These are phyloP conservation scores for Diplodia sapinea DNA, from an alignment of 2,329 filamentous ascomycete species.

Conservation along the genomic window DNA sequence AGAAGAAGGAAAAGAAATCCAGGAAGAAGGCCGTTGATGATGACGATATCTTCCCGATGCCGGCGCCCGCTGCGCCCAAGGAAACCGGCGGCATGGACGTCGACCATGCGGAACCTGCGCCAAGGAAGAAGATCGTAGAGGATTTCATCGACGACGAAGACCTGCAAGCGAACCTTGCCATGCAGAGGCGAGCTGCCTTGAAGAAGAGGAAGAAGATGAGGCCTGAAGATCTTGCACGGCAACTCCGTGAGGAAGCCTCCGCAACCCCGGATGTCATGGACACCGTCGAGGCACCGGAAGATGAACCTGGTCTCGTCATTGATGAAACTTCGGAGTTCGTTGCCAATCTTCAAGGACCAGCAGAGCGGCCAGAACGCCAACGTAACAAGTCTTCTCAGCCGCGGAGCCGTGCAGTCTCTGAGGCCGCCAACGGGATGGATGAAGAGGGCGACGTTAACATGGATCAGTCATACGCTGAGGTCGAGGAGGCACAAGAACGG, in stretches of 20 bases:
- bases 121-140: slow-evolving; percentile 64
- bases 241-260: slow-evolving; percentile 69
- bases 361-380: slow-evolving; percentile 50
- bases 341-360: slow-evolving; percentile 76
- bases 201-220: slow-evolving; percentile 90
- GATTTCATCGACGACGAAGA: slow-evolving; percentile 91
- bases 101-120: slow-evolving; percentile 56
- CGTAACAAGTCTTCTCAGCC: slow-evolving; percentile 48
- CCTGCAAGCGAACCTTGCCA: slow-evolving; percentile 81
- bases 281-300: slow-evolving; percentile 63
- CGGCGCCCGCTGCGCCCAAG: slow-evolving; percentile 35
- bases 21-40: slow-evolving; percentile 72
- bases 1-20: slow-evolving; percentile 74
- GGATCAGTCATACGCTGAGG: slow-evolving; percentile 59
- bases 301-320: slow-evolving; percentile 77
- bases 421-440: slow-evolving; percentile 41
- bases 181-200: slow-evolving; percentile 80
- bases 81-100: slow-evolving; percentile 72
- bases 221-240: slow-evolving; percentile 84
- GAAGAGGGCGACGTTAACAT: slow-evolving; percentile 62
- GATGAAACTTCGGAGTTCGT: slow-evolving; percentile 97
- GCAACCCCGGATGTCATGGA: slow-evolving; percentile 59
- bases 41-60: slow-evolving; percentile 57
- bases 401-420: slow-evolving; percentile 35
- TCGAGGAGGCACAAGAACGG: slow-evolving; percentile 57